Evolutionary conservation across 2,329 filamentous ascomycete genomes (phyloP).

Genomic region (Berkeleyomyces basicola): DNA sequence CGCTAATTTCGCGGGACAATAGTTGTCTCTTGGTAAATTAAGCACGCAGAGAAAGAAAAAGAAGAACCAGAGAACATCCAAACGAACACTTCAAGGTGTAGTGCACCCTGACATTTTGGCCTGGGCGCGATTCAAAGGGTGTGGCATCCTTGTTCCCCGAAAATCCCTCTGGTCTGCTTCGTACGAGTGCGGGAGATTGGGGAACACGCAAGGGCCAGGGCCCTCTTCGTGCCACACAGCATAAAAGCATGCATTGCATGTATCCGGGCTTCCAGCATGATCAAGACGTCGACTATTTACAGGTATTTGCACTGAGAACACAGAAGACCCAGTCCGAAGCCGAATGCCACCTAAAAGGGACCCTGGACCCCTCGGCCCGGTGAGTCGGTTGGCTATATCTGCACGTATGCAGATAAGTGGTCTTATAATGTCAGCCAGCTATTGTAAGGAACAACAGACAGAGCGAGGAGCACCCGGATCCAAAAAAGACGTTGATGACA

Average conservation of each 20-base stretch:
- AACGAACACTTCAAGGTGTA: background rate
- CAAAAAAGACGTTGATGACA: background rate
- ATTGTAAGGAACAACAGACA: background rate
- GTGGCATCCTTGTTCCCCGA: background rate
- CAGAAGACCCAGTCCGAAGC: background rate
- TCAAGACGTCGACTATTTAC: background rate
- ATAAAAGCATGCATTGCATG: background rate
- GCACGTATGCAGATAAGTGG: background rate
- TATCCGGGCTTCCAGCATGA: background rate
- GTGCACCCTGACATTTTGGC: background rate
- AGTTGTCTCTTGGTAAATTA: background rate
- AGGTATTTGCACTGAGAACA: too few relatives aligned
- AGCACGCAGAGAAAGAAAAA: background rate
- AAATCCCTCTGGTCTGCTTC: background rate
- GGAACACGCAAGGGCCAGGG: background rate
- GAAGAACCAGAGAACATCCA: background rate
- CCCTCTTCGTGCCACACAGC: background rate
- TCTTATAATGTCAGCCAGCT: background rate
- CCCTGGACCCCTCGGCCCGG: background rate
- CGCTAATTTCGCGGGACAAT: background rate
- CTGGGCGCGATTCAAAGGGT: background rate
- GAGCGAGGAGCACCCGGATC: background rate
- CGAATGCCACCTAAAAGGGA: background rate
- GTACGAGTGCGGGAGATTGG: background rate
- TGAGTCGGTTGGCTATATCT: background rate